phyloP scores from a whole-genome alignment of 1,139 yeast genomes.

The Hansenula sp. region DNA sequence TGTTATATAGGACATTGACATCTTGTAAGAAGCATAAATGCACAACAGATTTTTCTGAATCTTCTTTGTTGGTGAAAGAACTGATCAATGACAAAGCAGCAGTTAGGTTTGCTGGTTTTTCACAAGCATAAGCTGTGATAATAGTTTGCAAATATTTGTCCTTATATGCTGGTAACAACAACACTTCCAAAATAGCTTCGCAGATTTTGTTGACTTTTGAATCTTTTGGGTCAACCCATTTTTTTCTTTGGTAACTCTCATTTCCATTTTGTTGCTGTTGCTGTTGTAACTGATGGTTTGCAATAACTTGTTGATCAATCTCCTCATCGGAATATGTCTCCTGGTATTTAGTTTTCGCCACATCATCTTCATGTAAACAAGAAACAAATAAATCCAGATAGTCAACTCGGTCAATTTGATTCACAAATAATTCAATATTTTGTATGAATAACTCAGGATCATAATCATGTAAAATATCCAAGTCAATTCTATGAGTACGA shows the following conservation, averaged over 20 bases:
- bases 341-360: slow-evolving; percentile 73
- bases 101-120: slow-evolving; percentile 78
- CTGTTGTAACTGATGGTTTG: slow-evolving; percentile 3
- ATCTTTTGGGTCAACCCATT: slow-evolving; percentile 33
- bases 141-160: slow-evolving; percentile 69
- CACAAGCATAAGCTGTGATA: slow-evolving; percentile 90
- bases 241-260: slow-evolving; percentile 29
- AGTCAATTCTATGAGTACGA: slow-evolving; percentile 86
- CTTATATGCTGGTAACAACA: slow-evolving; percentile 48
- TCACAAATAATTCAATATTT: slow-evolving; percentile 66
- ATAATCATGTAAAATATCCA: slow-evolving; percentile 87
- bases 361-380: slow-evolving; percentile 84
- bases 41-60: slow-evolving; percentile 61
- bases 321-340: slow-evolving; percentile 50
- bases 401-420: slow-evolving; percentile 67
- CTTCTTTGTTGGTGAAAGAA: slow-evolving; percentile 38
- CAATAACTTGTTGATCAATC: slow-evolving; percentile 30
- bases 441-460: slow-evolving; percentile 64
- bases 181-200: slow-evolving; percentile 57
- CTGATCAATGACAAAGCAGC: slow-evolving; percentile 70
- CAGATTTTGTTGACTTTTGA: slow-evolving; percentile 79
- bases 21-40: slow-evolving; percentile 92
- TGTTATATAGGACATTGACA: slow-evolving; percentile 74
- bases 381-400: slow-evolving; percentile 85
- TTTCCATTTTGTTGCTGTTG: slow-evolving; percentile 24